Percentiles rank a stretch among this genome's conserved stretches.
Evolutionary conservation across 805 yeast genomes (phyloP).

Genomic region (Hanseniaspora occidentalis): DNA sequence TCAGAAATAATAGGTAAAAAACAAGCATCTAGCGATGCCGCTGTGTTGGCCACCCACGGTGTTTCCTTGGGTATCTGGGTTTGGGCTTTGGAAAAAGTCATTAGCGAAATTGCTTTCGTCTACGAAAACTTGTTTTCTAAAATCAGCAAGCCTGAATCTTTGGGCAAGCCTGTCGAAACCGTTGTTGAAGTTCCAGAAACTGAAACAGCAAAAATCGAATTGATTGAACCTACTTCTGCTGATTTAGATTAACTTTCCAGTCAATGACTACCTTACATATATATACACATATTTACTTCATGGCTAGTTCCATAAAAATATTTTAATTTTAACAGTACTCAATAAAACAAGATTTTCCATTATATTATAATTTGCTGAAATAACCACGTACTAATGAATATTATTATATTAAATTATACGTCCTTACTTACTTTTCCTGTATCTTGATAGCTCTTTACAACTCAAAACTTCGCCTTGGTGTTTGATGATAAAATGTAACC

Average conservation of each 20-base stretch:
- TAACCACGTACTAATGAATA: not conserved
- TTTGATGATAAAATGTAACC: conserved; percentile 6
- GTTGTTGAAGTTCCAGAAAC: not conserved
- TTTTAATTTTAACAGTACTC: too few relatives aligned
- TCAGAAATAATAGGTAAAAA: conserved; percentile 4
- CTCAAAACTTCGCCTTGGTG: conserved; percentile 7
- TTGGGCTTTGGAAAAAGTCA: conserved; percentile 21
- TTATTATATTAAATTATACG: not conserved
- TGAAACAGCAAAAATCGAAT: not conserved
- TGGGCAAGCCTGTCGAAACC: not conserved
- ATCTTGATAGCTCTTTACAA: conserved; percentile 6
- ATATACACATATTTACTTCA: too few relatives aligned
- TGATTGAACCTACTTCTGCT: not conserved
- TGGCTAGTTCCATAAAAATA: too few relatives aligned
- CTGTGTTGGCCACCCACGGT: conserved; percentile 9
- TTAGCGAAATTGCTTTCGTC: conserved; percentile 19
- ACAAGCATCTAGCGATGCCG: not conserved
- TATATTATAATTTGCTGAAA: not conserved
- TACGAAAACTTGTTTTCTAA: conserved; percentile 13
- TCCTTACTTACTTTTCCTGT: conserved; percentile 2
- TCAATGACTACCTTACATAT: too few relatives aligned
- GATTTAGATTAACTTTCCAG: not conserved
- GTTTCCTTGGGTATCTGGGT: conserved; percentile 25
- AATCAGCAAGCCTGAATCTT: not conserved
- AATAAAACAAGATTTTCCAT: not conserved